Evolutionary conservation across 1,284 basidiomycete species (phyloP), one percentile per base, ranked within the genome.

Genomic region (Veloporphyrellus conicus): DNA sequence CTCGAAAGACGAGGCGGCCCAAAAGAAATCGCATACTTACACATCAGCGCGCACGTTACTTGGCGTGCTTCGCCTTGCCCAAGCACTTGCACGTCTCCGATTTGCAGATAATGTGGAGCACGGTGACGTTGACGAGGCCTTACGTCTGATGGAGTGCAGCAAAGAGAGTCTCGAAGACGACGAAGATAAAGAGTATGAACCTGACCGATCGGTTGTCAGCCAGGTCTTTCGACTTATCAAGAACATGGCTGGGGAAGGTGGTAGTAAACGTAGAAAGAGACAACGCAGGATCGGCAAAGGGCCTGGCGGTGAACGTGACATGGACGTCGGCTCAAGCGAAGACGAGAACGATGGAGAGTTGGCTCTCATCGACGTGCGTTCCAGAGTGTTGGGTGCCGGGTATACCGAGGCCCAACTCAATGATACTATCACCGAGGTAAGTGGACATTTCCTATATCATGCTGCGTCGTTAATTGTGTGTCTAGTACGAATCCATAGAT

Each of bases 41-140:
- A 95, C 94, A 8, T 97, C 94, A n/a, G 91, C 94, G 1, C 85
- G 96, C 64, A 98, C 96, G 2, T 78, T 99, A 11, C 83, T 99
- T 34, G 96, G 91, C 45, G 87, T 99, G 35, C 79, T 99, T 25
- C 92, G 96, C 55, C 81, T 99, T 16, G 82, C 93, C 0, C 96
- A 99, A 68, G 94, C 95, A 0, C 83, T 97, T 20, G 94, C 96
- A 0, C 84, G 96, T 8, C 75, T 99, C 31, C 82, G 95, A 19
- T 90, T 88, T 70, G 82, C 89, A 41, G 80, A 86, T 57, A 70
- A 71, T 8, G 96, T 99, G 23, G 83, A 84, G 42, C 80, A 85
- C 50, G 78, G 80, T 43, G 96, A 99, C 64, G 94, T 99, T 5
- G 93, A 99, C 65, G 96, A 99, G 71, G 96, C 96, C 2, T 73